Evolutionary conservation across 192 early-diverging fungal species (phyloP).

Genomic region (Coemansia furcata): DNA sequence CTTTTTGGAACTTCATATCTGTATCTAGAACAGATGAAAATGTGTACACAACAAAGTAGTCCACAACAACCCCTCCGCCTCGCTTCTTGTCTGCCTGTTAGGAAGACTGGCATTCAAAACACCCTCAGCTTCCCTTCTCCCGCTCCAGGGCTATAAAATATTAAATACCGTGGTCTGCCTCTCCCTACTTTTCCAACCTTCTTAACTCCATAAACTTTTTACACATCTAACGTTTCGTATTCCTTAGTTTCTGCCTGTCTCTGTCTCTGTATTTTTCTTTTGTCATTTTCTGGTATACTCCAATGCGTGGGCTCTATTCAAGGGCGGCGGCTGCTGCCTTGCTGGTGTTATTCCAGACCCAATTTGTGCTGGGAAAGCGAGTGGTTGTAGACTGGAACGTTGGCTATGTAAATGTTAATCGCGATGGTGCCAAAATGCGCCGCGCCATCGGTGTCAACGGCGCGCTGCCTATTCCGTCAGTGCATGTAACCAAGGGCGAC

Average conservation of each 20-base stretch:
- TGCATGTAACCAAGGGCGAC: constrained; percentile 16
- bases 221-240: neutral
- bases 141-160: neutral
- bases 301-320: neutral
- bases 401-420: constrained; percentile 61
- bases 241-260: neutral
- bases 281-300: neutral
- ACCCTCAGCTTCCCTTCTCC: neutral
- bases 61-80: neutral
- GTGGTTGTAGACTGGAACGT: constrained; percentile 61
- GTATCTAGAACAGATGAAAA: neutral
- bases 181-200: neutral
- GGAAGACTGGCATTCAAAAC: neutral
- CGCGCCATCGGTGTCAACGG: constrained; percentile 67
- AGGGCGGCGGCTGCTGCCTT: neutral
- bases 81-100: neutral
- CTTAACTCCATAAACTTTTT: neutral
- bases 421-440: constrained; percentile 59
- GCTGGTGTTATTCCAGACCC: neutral
- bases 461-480: constrained; percentile 54
- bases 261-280: neutral
- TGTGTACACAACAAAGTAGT: neutral
- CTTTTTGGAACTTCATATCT: neutral
- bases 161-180: neutral
- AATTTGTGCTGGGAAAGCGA: neutral